Base-by-base conservation (phyloP, 2,329 filamentous ascomycete species). In the Botryotinia calthae region DNA sequence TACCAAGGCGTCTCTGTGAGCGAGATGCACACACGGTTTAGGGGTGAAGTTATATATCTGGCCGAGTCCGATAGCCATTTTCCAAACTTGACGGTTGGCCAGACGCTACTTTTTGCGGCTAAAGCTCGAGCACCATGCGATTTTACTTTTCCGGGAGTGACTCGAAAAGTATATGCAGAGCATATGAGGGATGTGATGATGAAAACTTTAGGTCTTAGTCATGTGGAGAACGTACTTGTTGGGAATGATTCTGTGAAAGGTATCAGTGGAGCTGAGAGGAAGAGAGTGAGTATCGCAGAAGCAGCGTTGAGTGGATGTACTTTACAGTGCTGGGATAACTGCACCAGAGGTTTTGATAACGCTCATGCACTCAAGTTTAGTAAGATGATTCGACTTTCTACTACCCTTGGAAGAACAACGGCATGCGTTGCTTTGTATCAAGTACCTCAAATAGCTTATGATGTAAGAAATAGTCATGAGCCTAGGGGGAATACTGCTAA, bases 261-360 rank as follows among this genome's bases (percentile, higher is more conserved):
- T 80, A 90, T 95, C 0, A 93, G 90, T 67, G 93, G 93, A 77
- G 93, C 93, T 72, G 93, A 96, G 82, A 84, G 93, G 46, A 95
- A 95, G 81, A 90, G 92, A 79, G 92, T 94, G 9, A 90, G 89
- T 37, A 94, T 95, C 75, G 91, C 91, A 1, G 93, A 95, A 81
- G 93, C 91, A 90, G 90, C 37, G 90, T 90, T 46, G 90, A 93
- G 79, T 85, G 90, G 72, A 94, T 96, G 88, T 1, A 88, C 86
- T 58, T 84, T 88, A 2, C 90, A 93, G 79, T 91, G 90, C 73
- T 80, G 93, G 93, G 93, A 92, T 74, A 93, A 93, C 77, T 89
- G 87, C n/a, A 95, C 92, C 0, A 86, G 88, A 71, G 92, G 93
- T 6, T 84, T 95, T 0, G 93, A 95, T 80, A 90, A 90, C 0